Evolutionary conservation across 2,329 filamentous ascomycete species (phyloP), one percentile per base, ranked within the genome.

Genomic region (Neocatenulostroma microsporum): DNA sequence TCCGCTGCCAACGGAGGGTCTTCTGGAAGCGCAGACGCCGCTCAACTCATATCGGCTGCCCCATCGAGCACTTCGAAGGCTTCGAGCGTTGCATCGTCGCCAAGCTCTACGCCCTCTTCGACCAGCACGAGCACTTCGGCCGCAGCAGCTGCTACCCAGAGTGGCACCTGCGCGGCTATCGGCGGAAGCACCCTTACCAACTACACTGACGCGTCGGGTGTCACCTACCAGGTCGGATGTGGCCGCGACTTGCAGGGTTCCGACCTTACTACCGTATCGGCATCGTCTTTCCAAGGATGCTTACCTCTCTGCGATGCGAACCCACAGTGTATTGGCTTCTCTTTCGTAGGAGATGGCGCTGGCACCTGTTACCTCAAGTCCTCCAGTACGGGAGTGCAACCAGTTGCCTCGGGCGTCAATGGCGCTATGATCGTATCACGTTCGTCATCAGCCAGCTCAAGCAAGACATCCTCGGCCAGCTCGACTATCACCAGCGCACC

Each of bases 291-390:
- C 30, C 8, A 20, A 3, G 38, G 17, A 15, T 44, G 41, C 39
- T 39, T 39, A 17, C 8, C 35, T 6, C 5, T 23, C 7, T 48
- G 46, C 34, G 42, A 46, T 35, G 23, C 30, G 12, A 40, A 29
- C 12, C 19, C 34, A 11, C 30, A 35, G 9, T 48, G 46, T 24
- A 36, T 37, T 20, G 46, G 34, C 4, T 48, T 47, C 21, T 19
- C 41, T n/a, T 47, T 36, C 27, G 26, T 23, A 12, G 36, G 30
- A 7, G 15, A 26, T 9, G 34, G 36, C 14, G 20, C 34, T 13
- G 44, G 46, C 15, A 39, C 30, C 28, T 48, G 46, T 33, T 45
- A 35, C 18, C 37, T 44, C 36, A 46, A 42, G 39, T 37, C n/a
- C 5, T 12, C 15, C 10, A n/a, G n/a, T n/a, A n/a, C n/a, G n/a